Conservation (phyloP, 768 basidiomycete species). For the Clitopilus hobsonii region DNA sequence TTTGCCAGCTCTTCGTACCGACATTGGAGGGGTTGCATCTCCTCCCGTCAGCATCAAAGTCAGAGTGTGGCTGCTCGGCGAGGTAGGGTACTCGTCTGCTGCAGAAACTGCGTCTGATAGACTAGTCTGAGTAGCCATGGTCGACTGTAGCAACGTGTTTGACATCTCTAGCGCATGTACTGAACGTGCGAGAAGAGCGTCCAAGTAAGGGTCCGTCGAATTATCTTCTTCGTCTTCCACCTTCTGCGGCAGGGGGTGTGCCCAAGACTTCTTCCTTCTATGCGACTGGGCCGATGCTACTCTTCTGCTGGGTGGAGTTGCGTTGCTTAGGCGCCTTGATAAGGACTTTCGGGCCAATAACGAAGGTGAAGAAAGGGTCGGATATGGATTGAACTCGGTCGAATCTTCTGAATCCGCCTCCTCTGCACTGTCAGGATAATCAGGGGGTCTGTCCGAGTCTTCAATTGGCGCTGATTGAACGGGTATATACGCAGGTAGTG, state of each 20-base stretch:
- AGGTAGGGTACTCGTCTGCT: conserved; percentile 23
- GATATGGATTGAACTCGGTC: conserved; percentile 29
- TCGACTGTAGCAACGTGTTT: conserved; percentile 70
- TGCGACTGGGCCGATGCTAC: conserved; percentile 19
- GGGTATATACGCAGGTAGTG: conserved; percentile 60
- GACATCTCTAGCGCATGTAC: conserved; percentile 86
- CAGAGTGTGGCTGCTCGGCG: conserved; percentile 45
- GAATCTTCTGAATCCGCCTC: conserved; percentile 68
- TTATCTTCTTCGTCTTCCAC: conserved; percentile 15
- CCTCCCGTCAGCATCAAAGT: conserved; percentile 43
- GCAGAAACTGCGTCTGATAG: conserved; percentile 39
- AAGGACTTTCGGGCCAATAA: conserved; percentile 2
- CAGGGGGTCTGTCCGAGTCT: conserved; percentile 58
- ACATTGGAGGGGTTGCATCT: background rate
- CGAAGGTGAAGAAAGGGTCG: conserved; percentile 18
- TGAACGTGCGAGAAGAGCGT: conserved; percentile 75
- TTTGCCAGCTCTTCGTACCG: conserved; percentile 25
- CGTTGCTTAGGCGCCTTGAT: background rate
- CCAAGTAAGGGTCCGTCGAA: conserved; percentile 55
- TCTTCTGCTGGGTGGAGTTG: conserved; percentile 20
- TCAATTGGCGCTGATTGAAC: conserved; percentile 2
- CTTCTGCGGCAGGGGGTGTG: background rate
- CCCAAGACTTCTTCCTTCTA: conserved; percentile 19
- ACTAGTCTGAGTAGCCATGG: conserved; percentile 65
- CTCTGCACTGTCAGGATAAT: conserved; percentile 73